Conservation (phyloP, 768 basidiomycete species). For the Podaxis rugospora region DNA sequence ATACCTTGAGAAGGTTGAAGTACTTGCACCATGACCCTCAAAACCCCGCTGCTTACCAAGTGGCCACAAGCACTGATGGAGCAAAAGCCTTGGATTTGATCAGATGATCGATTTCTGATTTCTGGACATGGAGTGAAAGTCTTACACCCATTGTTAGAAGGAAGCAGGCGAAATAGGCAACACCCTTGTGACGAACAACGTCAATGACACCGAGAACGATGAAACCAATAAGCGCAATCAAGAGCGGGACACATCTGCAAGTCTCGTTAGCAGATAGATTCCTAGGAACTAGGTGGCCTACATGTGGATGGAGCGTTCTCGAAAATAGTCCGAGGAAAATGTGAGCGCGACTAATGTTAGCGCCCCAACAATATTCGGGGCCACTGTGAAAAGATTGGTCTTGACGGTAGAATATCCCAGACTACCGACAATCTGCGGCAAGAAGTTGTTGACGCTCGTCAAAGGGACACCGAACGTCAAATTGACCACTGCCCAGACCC, state of each 20-base stretch:
- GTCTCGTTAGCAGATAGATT: constrained; percentile 3
- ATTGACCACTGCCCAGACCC: constrained; percentile 43
- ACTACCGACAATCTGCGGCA: constrained; percentile 44
- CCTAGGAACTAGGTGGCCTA: constrained; percentile 13
- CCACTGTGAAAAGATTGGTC: constrained; percentile 50
- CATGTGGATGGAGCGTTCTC: constrained; percentile 47
- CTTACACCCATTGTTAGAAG: constrained; percentile 45
- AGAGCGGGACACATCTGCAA: constrained; percentile 36
- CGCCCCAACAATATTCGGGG: constrained; percentile 47
- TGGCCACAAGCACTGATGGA: constrained; percentile 40
- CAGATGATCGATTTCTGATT: background rate
- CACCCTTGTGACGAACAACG: constrained; percentile 30
- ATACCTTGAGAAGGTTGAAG: constrained; percentile 21
- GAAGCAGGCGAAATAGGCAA: constrained; percentile 55
- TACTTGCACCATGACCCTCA: background rate
- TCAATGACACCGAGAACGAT: constrained; percentile 43
- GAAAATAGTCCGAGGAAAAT: constrained; percentile 47
- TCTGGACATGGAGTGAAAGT: background rate
- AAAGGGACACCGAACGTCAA: constrained; percentile 43
- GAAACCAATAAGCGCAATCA: constrained; percentile 35
- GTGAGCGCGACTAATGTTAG: constrained; percentile 40
- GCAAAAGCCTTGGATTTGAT: constrained; percentile 31
- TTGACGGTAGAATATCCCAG: constrained; percentile 43
- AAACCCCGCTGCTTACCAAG: constrained; percentile 10
- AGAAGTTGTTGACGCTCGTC: constrained; percentile 50